Percentiles rank a stretch among this genome's conserved stretches.
These are phyloP conservation scores for Chaetomium strumarium DNA, from an alignment of 2,329 filamentous ascomycete species.

Conservation along the genomic window DNA sequence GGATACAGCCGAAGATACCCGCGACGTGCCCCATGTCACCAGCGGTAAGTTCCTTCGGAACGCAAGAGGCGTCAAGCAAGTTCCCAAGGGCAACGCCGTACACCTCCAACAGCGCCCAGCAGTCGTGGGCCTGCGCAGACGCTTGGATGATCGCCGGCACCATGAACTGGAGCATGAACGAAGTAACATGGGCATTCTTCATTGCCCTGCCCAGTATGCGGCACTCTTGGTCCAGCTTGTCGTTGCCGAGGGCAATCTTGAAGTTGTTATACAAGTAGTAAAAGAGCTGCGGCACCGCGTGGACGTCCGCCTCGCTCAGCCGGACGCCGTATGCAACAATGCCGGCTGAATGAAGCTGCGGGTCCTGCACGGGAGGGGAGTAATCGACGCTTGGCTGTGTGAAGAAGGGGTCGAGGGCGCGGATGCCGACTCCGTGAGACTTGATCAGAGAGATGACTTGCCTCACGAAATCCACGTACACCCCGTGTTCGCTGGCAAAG, in stretches of 20 bases:
- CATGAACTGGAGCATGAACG: constrained; percentile 48
- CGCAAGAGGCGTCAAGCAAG: constrained; percentile 31
- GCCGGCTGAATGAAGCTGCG: constrained; percentile 49
- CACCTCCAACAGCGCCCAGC: constrained; percentile 46
- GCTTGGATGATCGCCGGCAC: constrained; percentile 47
- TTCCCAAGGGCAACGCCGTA: constrained; percentile 41
- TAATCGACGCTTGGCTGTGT: constrained; percentile 52
- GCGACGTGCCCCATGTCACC: constrained; percentile 13
- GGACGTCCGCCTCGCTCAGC: constrained; percentile 46
- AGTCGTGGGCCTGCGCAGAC: constrained; percentile 30
- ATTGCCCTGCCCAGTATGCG: constrained; percentile 44
- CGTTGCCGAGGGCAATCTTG: constrained; percentile 47
- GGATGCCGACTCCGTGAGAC: constrained; percentile 48
- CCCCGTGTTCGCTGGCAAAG: constrained; percentile 37
- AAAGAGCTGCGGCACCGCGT: constrained; percentile 46
- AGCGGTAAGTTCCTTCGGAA: constrained; percentile 31
- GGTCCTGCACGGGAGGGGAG: constrained; percentile 49
- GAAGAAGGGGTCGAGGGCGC: constrained; percentile 49
- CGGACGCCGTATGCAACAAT: constrained; percentile 52
- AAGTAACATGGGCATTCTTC: constrained; percentile 37
- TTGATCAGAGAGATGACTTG: constrained; percentile 48
- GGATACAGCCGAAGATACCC: constrained; percentile 6
- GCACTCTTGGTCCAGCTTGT: constrained; percentile 42
- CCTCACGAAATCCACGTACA: constrained; percentile 47
- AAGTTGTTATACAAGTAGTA: constrained; percentile 54